Evolutionary conservation across 164 flowering plant species (phyloP).

Genomic region (Annona squamosa): DNA sequence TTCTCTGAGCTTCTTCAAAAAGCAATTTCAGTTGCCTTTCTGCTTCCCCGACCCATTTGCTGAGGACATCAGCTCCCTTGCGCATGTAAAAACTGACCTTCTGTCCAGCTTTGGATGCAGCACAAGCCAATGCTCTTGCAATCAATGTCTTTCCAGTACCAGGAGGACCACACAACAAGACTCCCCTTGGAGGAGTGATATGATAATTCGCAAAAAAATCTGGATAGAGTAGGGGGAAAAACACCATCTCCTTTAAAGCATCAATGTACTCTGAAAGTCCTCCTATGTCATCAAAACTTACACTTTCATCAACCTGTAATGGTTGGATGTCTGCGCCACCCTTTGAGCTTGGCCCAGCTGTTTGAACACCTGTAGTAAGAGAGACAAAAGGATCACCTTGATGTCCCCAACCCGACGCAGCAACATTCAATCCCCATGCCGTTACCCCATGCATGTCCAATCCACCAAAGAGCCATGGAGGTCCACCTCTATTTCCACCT

Average conservation of each 20-base stretch:
- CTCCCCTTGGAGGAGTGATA: conserved; percentile 98
- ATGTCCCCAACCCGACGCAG: conserved; percentile 99
- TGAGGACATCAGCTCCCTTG: conserved; percentile 99
- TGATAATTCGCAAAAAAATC: conserved; percentile 92
- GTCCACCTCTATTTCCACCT: conserved; percentile 75
- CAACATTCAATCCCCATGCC: conserved; percentile 84
- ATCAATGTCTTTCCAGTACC: conserved; percentile 98
- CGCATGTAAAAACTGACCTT: conserved; percentile 99
- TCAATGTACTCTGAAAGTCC: conserved; percentile 94
- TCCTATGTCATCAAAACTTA: conserved; percentile 95
- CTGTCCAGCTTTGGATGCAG: conserved; percentile 99
- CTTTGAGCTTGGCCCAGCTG: conserved; percentile 99
- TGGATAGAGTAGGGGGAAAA: conserved; percentile 92
- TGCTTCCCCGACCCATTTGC: conserved; percentile 99
- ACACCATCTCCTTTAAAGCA: conserved; percentile 97
- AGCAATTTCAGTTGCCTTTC: conserved; percentile 93
- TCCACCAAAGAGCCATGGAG: conserved; percentile 94
- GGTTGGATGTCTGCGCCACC: conserved; percentile 99
- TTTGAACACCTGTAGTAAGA: conserved; percentile 71
- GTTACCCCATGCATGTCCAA: conserved; percentile 82
- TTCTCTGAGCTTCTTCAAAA: conserved; percentile 97
- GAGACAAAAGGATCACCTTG: conserved; percentile 72
- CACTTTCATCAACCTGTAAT: conserved; percentile 85
- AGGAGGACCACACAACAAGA: conserved; percentile 96
- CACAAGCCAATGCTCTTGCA: conserved; percentile 98